Conservation (phyloP, 306 rosid species). For the Begonia loranthoides region DNA sequence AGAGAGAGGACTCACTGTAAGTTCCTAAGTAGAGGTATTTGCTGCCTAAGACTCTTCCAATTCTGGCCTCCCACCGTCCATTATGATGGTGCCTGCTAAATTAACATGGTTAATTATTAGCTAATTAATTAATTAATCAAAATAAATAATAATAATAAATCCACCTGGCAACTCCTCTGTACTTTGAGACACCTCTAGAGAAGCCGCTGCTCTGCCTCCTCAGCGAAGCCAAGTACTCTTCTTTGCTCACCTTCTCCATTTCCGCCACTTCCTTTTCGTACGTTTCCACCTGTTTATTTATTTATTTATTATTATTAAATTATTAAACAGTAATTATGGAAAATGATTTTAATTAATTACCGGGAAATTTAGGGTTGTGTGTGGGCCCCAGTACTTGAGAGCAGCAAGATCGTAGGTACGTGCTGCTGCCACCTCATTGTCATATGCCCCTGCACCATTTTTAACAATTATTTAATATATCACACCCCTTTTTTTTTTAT, state of each 20-base stretch:
- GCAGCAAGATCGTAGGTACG: slow-evolving; percentile 94
- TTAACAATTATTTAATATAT: no score
- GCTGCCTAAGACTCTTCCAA: slow-evolving; percentile 87
- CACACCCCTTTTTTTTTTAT: no score
- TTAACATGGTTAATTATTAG: background rate
- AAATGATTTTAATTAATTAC: slow-evolving; percentile 21
- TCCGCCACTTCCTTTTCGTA: slow-evolving; percentile 58
- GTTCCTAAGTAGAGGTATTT: slow-evolving; percentile 88
- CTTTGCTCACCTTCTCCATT: slow-evolving; percentile 50
- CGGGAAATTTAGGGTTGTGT: slow-evolving; percentile 63
- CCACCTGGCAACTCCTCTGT: slow-evolving; percentile 90
- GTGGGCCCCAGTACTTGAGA: slow-evolving; percentile 83
- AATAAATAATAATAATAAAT: background rate
- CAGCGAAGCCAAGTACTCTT: slow-evolving; percentile 72
- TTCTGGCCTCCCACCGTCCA: slow-evolving; percentile 98
- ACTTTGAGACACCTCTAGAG: slow-evolving; percentile 86
- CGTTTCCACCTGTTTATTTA: slow-evolving; percentile 37
- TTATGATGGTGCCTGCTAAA: slow-evolving; percentile 77
- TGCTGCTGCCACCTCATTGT: slow-evolving; percentile 80
- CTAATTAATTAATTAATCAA: background rate
- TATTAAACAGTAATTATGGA: background rate
- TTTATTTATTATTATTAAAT: background rate
- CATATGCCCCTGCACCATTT: slow-evolving; percentile 59
- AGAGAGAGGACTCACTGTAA: slow-evolving; percentile 38
- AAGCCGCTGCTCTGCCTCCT: slow-evolving; percentile 79